Evolutionary conservation across 2,329 filamentous ascomycete genomes (phyloP).

Genomic region (Fusarium sp.): DNA sequence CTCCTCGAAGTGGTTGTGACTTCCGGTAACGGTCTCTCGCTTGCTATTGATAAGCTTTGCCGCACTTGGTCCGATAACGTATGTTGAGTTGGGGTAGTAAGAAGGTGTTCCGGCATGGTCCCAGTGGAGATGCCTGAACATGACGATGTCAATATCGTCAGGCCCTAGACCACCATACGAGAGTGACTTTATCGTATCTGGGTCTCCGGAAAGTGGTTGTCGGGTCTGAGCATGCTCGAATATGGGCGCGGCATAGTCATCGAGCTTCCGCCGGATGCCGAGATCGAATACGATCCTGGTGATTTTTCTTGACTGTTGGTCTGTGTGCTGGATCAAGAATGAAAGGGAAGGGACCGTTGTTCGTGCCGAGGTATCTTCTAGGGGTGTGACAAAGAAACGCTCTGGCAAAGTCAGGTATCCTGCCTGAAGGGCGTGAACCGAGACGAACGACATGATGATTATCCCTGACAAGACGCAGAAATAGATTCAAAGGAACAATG

Average conservation of each 20-base stretch:
- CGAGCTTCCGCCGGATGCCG: conserved; percentile 3
- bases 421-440: conserved; percentile 10
- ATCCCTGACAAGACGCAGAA: not conserved
- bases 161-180: not conserved
- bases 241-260: conserved; percentile 7
- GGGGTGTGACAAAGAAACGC: conserved; percentile 4
- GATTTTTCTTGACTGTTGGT: not conserved
- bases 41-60: not conserved
- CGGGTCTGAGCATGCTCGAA: conserved; percentile 5
- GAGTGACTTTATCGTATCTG: not conserved
- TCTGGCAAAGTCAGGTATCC: conserved; percentile 19
- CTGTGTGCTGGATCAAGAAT: conserved; percentile 14
- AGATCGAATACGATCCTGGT: conserved; percentile 17
- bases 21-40: not conserved
- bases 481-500: not conserved
- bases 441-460: not conserved
- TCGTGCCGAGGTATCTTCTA: not conserved
- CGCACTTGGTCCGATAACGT: conserved; percentile 11
- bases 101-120: conserved; percentile 21
- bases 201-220: conserved; percentile 2
- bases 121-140: conserved; percentile 26
- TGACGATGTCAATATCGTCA: conserved; percentile 10
- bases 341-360: conserved; percentile 17
- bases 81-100: conserved; percentile 10
- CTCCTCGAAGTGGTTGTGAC: conserved; percentile 12